phyloP scores from a whole-genome alignment of 768 basidiomycete species.

The Phylloporus sp. region DNA sequence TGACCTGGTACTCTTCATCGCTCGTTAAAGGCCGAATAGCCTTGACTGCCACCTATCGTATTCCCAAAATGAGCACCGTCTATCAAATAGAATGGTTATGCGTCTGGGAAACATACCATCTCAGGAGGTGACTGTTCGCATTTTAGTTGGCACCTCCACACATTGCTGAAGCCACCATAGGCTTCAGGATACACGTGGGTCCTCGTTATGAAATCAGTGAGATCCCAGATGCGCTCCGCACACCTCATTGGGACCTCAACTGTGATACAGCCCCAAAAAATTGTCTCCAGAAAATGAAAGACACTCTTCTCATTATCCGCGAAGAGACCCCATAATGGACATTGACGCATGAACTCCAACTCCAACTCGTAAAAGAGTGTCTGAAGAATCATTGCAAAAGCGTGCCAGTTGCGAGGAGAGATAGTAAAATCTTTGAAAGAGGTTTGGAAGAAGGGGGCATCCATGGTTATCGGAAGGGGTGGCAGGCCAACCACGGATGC shows the following conservation, averaged over 20 bases:
- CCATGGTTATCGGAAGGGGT: neutral
- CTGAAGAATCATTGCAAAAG: no score
- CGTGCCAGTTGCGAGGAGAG: no score
- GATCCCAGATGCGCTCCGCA: conserved; percentile 1
- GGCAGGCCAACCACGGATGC: neutral
- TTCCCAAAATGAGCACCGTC: neutral
- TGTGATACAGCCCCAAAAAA: neutral
- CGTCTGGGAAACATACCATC: conserved; percentile 10
- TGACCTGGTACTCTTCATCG: conserved; percentile 4
- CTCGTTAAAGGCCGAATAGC: conserved; percentile 13
- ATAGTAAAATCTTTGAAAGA: neutral
- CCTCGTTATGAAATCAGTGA: conserved; percentile 17
- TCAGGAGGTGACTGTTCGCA: neutral
- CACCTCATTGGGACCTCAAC: neutral
- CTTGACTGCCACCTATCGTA: conserved; percentile 27
- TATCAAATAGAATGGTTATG: neutral
- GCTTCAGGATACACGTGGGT: conserved; percentile 20
- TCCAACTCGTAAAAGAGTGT: neutral
- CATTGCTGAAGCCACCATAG: conserved; percentile 29
- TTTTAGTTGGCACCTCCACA: conserved; percentile 23
- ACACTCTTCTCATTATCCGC: conserved; percentile 2
- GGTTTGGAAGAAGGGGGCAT: neutral
- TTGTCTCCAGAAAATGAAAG: neutral
- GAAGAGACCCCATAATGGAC: neutral
- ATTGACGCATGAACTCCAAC: neutral